Percentiles rank a stretch among this genome's conserved stretches.
These are phyloP conservation scores for Hypoxylon fragiforme DNA, from an alignment of 495 filamentous ascomycete genomes.

Conservation along the genomic window DNA sequence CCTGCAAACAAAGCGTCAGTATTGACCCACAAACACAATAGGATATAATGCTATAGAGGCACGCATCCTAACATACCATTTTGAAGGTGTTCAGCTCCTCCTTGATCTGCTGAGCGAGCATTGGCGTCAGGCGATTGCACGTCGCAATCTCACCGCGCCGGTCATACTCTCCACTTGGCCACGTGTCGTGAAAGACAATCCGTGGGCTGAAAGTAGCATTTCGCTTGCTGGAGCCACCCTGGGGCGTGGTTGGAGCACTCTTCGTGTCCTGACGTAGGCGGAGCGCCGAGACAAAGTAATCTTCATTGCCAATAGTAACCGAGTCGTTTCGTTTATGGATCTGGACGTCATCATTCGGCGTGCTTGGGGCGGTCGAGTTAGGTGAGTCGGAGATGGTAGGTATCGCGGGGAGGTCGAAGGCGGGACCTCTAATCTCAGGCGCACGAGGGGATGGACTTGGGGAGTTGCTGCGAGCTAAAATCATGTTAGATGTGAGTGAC, in stretches of 20 bases:
- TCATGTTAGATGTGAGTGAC: conserved; percentile 31
- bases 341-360: conserved; percentile 71
- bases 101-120: conserved; percentile 98
- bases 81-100: conserved; percentile 99
- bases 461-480: conserved; percentile 54
- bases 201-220: conserved; percentile 91
- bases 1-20: conserved; percentile 61
- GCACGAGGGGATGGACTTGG: conserved; percentile 67
- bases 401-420: conserved; percentile 57
- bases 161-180: conserved; percentile 94
- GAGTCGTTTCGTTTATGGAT: conserved; percentile 65
- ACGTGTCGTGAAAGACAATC: conserved; percentile 93
- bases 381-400: conserved; percentile 74
- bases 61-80: conserved; percentile 68
- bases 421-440: conserved; percentile 52
- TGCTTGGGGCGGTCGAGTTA: conserved; percentile 78
- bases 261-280: conserved; percentile 68
- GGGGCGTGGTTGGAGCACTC: conserved; percentile 78
- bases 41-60: neutral
- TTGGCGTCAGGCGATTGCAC: conserved; percentile 94
- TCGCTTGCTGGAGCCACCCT: conserved; percentile 58
- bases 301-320: conserved; percentile 75
- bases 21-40: neutral
- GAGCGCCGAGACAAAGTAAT: conserved; percentile 82
- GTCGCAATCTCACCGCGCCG: conserved; percentile 94